A percentile compares a stretch with the other conserved stretches of the same genome.
Evolutionary conservation across 495 filamentous ascomycete species (phyloP).

Genomic region (Penicillium canariense): DNA sequence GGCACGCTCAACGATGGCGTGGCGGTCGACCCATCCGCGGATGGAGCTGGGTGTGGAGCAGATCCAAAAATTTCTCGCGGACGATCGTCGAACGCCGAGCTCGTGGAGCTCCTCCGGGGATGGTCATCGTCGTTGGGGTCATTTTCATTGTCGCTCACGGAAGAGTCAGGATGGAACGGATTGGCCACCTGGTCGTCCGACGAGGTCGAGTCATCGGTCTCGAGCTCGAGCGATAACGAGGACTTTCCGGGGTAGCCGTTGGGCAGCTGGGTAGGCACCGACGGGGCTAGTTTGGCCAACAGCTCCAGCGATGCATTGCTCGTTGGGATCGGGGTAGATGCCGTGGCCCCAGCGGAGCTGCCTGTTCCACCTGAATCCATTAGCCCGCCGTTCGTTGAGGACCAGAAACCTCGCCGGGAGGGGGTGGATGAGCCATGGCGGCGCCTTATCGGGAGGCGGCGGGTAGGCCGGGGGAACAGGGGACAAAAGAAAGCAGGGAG

Average conservation of each 20-base stretch:
- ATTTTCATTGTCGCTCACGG: conserved; percentile 28
- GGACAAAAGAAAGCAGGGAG: conserved; percentile 6
- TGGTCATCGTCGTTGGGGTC: conserved; percentile 2
- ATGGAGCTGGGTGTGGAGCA: conserved; percentile 33
- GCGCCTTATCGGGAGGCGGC: conserved; percentile 23
- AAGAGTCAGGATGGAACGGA: conserved; percentile 32
- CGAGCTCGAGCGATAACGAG: conserved; percentile 19
- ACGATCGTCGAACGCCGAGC: conserved; percentile 19
- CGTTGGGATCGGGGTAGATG: neutral
- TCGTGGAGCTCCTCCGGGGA: conserved; percentile 3
- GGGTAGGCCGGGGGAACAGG: conserved; percentile 3
- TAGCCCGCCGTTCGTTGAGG: neutral
- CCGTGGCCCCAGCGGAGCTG: conserved; percentile 3
- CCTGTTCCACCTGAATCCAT: conserved; percentile 13
- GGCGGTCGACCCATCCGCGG: conserved; percentile 20
- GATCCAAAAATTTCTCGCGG: conserved; percentile 19
- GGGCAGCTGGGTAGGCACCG: conserved; percentile 8
- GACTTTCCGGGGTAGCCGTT: conserved; percentile 22
- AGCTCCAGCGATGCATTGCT: neutral
- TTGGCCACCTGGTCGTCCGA: conserved; percentile 31
- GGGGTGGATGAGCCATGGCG: conserved; percentile 2
- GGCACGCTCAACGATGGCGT: conserved; percentile 10
- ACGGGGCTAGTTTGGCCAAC: conserved; percentile 2
- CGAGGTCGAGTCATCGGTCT: conserved; percentile 27
- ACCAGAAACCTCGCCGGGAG: neutral